These are phyloP conservation scores for Handroanthus guayacan DNA, from an alignment of 257 asterid species.

Conservation along the genomic window DNA sequence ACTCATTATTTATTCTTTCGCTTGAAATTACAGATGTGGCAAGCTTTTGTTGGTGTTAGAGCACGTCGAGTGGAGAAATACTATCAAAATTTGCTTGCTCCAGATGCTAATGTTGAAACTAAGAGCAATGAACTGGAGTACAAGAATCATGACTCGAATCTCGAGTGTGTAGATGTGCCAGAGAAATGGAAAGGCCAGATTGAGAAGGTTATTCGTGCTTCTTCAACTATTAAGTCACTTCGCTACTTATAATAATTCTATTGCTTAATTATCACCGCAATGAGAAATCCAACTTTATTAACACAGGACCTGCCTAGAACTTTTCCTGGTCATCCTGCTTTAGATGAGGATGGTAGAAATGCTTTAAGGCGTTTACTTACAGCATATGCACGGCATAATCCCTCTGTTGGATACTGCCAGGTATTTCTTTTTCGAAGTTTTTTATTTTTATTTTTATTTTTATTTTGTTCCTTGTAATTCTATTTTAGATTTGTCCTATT, in stretches of 20 bases:
- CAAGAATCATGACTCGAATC: conserved; percentile 38
- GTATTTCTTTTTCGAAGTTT: conserved; percentile 48
- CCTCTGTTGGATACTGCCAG: conserved; percentile 99
- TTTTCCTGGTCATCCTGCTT: conserved; percentile 98
- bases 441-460: background rate
- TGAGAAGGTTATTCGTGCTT: conserved; percentile 77
- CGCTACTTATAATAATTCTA: background rate
- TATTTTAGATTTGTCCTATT: background rate
- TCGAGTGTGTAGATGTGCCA: conserved; percentile 50
- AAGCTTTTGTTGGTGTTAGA: conserved; percentile 94
- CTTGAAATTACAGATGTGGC: conserved; percentile 83
- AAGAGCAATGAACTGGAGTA: conserved; percentile 50
- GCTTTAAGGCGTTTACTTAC: conserved; percentile 96
- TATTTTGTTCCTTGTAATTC: background rate
- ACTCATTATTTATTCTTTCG: conserved; percentile 25
- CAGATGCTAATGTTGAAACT: conserved; percentile 48
- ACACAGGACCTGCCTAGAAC: conserved; percentile 96
- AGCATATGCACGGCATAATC: conserved; percentile 97
- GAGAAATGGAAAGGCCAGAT: conserved; percentile 98
- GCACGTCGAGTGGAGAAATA: conserved; percentile 82
- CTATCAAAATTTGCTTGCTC: conserved; percentile 78
- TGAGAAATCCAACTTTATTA: conserved; percentile 39
- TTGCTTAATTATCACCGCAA: conserved; percentile 30
- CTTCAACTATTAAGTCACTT: conserved; percentile 29
- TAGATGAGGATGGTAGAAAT: conserved; percentile 96